phyloP scores from a whole-genome alignment of 257 asterid species.

The Henckelia pumila region DNA sequence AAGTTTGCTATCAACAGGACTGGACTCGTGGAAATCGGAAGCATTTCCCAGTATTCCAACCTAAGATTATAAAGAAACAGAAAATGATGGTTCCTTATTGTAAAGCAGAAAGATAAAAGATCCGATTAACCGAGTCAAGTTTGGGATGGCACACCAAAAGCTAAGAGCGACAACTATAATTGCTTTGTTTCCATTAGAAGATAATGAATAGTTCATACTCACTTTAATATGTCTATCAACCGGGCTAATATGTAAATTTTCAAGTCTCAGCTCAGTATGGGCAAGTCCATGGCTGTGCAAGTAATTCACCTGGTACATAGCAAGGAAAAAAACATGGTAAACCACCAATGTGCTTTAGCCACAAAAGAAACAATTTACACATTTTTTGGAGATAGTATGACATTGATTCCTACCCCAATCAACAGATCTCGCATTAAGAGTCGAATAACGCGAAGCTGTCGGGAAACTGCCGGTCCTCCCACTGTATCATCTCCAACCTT shows the following conservation, averaged over 20 bases:
- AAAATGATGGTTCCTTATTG: too few species aligned
- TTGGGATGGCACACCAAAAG: constrained; percentile 7
- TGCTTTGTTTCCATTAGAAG: constrained; percentile 21
- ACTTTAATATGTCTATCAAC: constrained; percentile 91
- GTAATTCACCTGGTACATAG: constrained; percentile 74
- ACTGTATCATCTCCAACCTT: constrained; percentile 86
- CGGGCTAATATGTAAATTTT: constrained; percentile 86
- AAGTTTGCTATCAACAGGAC: constrained; percentile 42
- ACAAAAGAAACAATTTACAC: constrained; percentile 9
- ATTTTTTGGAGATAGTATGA: constrained; percentile 14
- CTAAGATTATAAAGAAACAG: constrained; percentile 39
- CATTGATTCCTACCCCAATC: constrained; percentile 64
- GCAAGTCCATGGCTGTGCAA: constrained; percentile 97
- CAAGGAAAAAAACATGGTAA: constrained; percentile 10
- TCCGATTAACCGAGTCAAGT: constrained; percentile 19
- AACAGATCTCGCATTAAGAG: constrained; percentile 89
- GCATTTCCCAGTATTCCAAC: constrained; percentile 96
- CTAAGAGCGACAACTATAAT: neutral
- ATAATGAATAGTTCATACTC: constrained; percentile 32
- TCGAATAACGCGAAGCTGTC: constrained; percentile 77
- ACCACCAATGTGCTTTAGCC: neutral
- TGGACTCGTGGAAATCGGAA: constrained; percentile 63
- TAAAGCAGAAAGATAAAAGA: constrained; percentile 5
- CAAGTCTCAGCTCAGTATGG: constrained; percentile 88
- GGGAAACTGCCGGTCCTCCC: constrained; percentile 91